Evolutionary conservation across 1,139 yeast genomes (phyloP).

Genomic region (Protomyces macrosporus): DNA sequence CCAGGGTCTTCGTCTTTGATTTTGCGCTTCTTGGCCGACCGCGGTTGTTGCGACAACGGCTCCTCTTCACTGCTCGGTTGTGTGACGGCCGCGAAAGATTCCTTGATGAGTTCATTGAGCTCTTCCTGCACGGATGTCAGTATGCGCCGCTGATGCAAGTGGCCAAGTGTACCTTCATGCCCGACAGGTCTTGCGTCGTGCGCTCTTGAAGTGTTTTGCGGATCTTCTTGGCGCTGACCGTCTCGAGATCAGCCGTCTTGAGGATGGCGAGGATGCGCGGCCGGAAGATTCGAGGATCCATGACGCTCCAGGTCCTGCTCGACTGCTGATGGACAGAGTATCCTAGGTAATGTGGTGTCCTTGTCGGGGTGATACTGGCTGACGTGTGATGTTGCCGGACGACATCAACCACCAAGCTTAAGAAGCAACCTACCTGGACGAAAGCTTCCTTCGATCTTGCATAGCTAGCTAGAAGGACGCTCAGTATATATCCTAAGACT

Average conservation of each 20-base stretch:
- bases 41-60: not conserved
- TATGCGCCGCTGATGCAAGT: not conserved
- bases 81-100: conserved; percentile 51
- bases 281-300: conserved; percentile 11
- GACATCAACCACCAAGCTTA: no score
- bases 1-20: not conserved
- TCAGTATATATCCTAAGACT: no score
- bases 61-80: conserved; percentile 37
- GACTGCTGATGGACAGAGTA: no score
- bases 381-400: no score
- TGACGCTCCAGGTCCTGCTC: not conserved
- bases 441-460: no score
- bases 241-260: conserved; percentile 65
- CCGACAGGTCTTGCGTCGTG: conserved; percentile 53
- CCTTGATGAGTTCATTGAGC: conserved; percentile 57
- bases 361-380: no score
- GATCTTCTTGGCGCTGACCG: conserved; percentile 66
- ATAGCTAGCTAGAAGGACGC: no score
- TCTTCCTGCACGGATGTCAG: conserved; percentile 41
- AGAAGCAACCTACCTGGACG: no score
- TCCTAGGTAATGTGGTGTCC: no score
- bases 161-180: conserved; percentile 39
- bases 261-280: conserved; percentile 53
- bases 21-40: conserved; percentile 29
- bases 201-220: conserved; percentile 66